Base-by-base conservation (phyloP, 2,329 filamentous ascomycete species). In the Ceratocystiopsis brevicomis region DNA sequence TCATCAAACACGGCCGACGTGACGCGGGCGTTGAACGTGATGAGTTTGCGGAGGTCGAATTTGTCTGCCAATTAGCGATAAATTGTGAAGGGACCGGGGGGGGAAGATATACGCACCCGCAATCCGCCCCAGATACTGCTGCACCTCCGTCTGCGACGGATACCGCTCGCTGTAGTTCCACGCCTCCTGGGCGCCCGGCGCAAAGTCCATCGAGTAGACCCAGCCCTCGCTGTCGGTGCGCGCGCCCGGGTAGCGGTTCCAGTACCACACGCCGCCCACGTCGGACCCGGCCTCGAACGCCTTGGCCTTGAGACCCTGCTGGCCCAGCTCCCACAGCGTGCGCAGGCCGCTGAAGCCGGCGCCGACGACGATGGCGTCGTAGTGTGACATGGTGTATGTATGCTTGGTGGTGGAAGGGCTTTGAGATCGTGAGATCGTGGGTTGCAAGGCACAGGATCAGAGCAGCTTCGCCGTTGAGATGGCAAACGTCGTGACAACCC, bases 211-310 rank as follows among this genome's bases (percentile, higher is more conserved):
- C 10, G 60, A 54, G 36, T 72, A 64, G 6, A 60, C 62, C 81
- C 81, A 87, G 4, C 78, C 78, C 40, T 78, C 67, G 73, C 81
- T 88, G 1, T 80, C 76, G 33, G 73, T 78, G 25, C 76, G 71
- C 45, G 86, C 72, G 25, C 81, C 78, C 0, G 80, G 81, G 53
- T 85, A 87, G 34, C 69, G 72, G 64, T 84, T 87, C 45, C 85
- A 69, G 53, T 72, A 73, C 82, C 82, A 88, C 12, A 81, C 87
- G n/a, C 82, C 81, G 12, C 81, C 82, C 10, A 85, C 63, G 38
- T 68, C 64, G 41, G 67, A 59, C 42, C 80, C 72, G 2, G 67
- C 68, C 56, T 87, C 82, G 38, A 87, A 68, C 40, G 86, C 70
- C 37, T 70, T 66, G 52, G 77, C 82, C 34, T 60, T 66, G 38